Evolutionary conservation across 225 moss, liverwort and hornwort genomes (phyloP).

Genomic region (Pseudoscleropodium purum): DNA sequence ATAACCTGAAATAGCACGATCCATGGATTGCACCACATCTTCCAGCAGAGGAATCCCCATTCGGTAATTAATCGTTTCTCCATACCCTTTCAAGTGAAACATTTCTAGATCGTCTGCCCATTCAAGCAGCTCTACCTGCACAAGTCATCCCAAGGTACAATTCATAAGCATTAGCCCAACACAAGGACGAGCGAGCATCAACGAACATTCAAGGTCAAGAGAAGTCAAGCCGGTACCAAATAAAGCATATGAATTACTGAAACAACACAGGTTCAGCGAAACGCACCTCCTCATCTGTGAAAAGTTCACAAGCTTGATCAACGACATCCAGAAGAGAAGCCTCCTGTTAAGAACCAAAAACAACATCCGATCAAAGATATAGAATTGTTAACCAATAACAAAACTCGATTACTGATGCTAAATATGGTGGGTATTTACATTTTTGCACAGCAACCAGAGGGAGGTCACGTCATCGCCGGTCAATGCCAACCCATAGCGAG

Average conservation of each 20-base stretch:
- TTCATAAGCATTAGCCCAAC: background rate
- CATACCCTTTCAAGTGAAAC: slow-evolving; percentile 82
- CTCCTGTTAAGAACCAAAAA: slow-evolving; percentile 37
- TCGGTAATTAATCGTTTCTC: slow-evolving; percentile 71
- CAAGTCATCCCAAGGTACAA: background rate
- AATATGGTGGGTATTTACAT: slow-evolving; percentile 11
- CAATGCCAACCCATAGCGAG: slow-evolving; percentile 47
- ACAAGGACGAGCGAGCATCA: background rate
- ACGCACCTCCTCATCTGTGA: slow-evolving; percentile 31
- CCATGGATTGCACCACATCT: slow-evolving; percentile 68
- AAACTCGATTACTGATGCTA: background rate
- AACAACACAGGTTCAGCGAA: background rate
- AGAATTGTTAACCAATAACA: background rate
- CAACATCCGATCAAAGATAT: background rate
- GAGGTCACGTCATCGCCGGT: slow-evolving; percentile 48
- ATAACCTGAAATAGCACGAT: slow-evolving; percentile 45
- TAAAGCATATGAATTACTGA: background rate
- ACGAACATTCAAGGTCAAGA: background rate
- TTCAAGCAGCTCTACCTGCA: slow-evolving; percentile 78
- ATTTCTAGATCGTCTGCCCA: slow-evolving; percentile 79
- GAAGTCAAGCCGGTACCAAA: background rate
- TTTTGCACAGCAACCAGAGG: slow-evolving; percentile 86
- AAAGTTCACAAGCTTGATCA: slow-evolving; percentile 76
- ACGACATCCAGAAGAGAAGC: slow-evolving; percentile 67
- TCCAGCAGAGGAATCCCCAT: slow-evolving; percentile 72